Evolutionary conservation across 331 rosid species (phyloP), one percentile per base, ranked within the genome.

Genomic region (Acacia concinna): DNA sequence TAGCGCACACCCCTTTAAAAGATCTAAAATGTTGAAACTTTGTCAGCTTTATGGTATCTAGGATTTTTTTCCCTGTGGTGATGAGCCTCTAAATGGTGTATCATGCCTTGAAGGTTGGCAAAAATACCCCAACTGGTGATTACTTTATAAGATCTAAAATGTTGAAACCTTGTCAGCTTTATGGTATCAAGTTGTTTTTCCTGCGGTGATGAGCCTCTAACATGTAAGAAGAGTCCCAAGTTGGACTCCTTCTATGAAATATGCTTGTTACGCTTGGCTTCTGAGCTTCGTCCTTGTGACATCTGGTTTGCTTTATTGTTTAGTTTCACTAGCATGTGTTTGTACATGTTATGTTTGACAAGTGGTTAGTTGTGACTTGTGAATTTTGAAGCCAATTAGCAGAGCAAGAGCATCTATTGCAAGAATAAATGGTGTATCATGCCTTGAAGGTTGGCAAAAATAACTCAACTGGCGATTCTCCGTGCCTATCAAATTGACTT

Each of bases 61-160:
- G 0, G 8, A 38, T 38, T 38, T 1, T 15, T 31, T 3, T 30
- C 7, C 8, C 41, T 20, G 90, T 76, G 1, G 77, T 90, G 90
- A 86, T 85, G 89, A 86, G 89, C 80, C 73, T 51, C 70, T 90
- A 88, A 86, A n/a, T n/a, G n/a, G n/a, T n/a, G n/a, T n/a, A n/a
- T n/a, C n/a, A n/a, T n/a, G n/a, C n/a, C n/a, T n/a, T n/a, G n/a
- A n/a, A n/a, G n/a, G n/a, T n/a, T n/a, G n/a, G n/a, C n/a, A n/a
- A n/a, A n/a, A n/a, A n/a, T n/a, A n/a, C n/a, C n/a, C n/a, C n/a
- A n/a, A n/a, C n/a, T n/a, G n/a, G n/a, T n/a, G n/a, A n/a, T n/a
- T n/a, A n/a, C 9, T 15, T 31, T 3, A 2, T 38, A 65, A 34
- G 70, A 7, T 8, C 15, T 32, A 2, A 31, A 2, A 34, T 3